Evolutionary conservation across 768 basidiomycete genomes (phyloP).

Genomic region (Mrakia gelida): DNA sequence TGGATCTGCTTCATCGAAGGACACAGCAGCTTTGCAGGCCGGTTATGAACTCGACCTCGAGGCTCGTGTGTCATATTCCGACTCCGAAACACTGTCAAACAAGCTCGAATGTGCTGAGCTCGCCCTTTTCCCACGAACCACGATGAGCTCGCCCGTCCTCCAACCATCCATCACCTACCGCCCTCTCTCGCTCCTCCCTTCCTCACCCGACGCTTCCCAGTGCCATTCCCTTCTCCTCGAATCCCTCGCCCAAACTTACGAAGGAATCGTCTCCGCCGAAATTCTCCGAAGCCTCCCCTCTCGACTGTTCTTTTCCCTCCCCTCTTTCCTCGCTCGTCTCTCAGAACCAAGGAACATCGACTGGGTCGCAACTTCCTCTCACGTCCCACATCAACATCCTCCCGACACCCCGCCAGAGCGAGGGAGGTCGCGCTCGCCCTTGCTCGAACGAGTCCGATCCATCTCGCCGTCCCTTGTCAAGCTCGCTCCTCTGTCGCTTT

Average conservation of each 20-base stretch:
- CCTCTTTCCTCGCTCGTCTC: neutral
- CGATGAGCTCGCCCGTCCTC: neutral
- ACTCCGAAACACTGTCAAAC: neutral
- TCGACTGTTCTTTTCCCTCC: neutral
- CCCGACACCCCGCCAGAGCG: neutral
- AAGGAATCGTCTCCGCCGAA: neutral
- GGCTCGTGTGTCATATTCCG: neutral
- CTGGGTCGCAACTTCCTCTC: neutral
- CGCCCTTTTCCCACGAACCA: neutral
- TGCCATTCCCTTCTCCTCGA: neutral
- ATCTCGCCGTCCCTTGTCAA: neutral
- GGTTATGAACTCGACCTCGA: too few species aligned
- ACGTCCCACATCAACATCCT: neutral
- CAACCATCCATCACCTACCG: neutral
- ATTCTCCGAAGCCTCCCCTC: neutral
- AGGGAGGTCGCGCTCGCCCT: neutral
- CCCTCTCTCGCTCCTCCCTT: neutral
- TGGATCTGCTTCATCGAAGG: too few species aligned
- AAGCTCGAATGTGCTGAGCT: neutral
- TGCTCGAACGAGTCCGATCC: neutral
- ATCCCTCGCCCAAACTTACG: neutral
- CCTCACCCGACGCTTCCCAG: neutral
- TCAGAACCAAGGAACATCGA: neutral
- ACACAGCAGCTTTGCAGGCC: too few species aligned
- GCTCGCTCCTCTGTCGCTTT: neutral